A percentile compares a stretch with the other conserved stretches of the same genome.
Conservation (phyloP, 495 filamentous ascomycete species). For the Rhypophila decipiens region DNA sequence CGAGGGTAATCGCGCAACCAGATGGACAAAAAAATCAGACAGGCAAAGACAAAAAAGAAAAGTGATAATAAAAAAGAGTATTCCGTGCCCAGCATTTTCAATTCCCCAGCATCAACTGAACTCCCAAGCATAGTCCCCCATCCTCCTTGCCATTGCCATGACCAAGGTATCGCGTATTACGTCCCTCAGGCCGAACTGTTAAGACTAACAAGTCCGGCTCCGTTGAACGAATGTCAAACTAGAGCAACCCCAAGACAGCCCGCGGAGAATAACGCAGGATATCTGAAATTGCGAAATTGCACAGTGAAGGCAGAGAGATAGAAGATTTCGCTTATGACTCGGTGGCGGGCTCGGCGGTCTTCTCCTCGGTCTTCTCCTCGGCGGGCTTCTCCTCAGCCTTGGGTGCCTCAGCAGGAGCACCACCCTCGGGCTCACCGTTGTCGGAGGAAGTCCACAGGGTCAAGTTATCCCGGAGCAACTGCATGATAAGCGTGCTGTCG, state of each 20-base stretch:
- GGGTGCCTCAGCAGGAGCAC: conserved; percentile 50
- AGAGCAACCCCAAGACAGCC: conserved; percentile 10
- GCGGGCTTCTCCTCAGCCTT: conserved; percentile 58
- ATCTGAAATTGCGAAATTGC: conserved; percentile 7
- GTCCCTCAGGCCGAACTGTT: conserved; percentile 12
- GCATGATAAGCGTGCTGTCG: conserved; percentile 99
- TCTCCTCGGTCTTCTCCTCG: conserved; percentile 48
- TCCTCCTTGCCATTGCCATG: conserved; percentile 9
- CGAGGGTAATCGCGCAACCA: no score
- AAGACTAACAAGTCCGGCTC: conserved; percentile 11
- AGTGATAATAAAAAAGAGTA: conserved; percentile 10
- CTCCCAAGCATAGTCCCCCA: conserved; percentile 21
- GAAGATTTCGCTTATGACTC: conserved; percentile 25
- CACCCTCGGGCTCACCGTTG: conserved; percentile 70
- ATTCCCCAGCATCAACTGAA: conserved; percentile 25
- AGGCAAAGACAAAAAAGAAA: conserved; percentile 10
- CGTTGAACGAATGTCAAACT: conserved; percentile 7
- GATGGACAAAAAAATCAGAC: no score
- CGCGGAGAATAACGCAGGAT: conserved; percentile 6
- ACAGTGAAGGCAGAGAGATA: conserved; percentile 1
- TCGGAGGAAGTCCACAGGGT: conserved; percentile 99
- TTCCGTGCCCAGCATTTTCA: conserved; percentile 35
- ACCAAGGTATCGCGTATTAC: conserved; percentile 17
- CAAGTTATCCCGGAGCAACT: conserved; percentile 97
- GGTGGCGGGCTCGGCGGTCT: conserved; percentile 42